Percentiles rank a stretch among this genome's conserved stretches.
phyloP scores from a whole-genome alignment of 1,284 basidiomycete species.

The Heliocybe sulcata region DNA sequence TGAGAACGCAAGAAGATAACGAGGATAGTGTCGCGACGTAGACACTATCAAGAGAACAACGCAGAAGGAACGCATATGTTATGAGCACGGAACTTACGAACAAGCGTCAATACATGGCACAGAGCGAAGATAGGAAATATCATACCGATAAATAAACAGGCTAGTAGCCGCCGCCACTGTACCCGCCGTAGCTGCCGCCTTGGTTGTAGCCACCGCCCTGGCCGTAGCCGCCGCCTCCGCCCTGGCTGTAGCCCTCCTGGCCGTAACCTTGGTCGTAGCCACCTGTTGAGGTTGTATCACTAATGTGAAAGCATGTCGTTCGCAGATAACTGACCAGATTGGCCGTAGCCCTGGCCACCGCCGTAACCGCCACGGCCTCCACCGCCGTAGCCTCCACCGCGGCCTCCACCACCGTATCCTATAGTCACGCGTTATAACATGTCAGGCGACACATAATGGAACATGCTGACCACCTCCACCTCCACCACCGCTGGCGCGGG shows the following conservation, averaged over 20 bases:
- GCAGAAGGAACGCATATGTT: no score
- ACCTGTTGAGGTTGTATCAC: background rate
- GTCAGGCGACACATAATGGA: background rate
- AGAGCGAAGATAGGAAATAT: no score
- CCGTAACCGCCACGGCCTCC: constrained; percentile 18
- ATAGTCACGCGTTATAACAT: background rate
- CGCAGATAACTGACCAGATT: background rate
- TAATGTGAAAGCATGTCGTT: no score
- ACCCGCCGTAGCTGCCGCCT: constrained; percentile 18
- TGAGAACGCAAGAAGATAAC: background rate
- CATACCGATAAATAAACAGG: no score
- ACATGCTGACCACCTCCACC: constrained; percentile 19
- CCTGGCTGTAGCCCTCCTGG: constrained; percentile 6
- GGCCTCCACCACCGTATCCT: constrained; percentile 19
- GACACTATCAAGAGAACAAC: background rate
- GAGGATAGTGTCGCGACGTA: background rate
- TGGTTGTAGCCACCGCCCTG: constrained; percentile 5
- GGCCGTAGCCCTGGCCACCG: constrained; percentile 5
- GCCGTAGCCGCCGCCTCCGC: constrained; percentile 11
- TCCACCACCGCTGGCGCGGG: constrained; percentile 54
- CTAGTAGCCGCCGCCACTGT: constrained; percentile 13
- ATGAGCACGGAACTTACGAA: no score
- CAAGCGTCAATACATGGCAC: background rate
- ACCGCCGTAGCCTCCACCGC: constrained; percentile 16
- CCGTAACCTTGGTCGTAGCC: constrained; percentile 20